Evolutionary conservation across 441 rosid genomes (phyloP), one percentile per base, ranked within the genome.

Genomic region (Pelargonium australe): DNA sequence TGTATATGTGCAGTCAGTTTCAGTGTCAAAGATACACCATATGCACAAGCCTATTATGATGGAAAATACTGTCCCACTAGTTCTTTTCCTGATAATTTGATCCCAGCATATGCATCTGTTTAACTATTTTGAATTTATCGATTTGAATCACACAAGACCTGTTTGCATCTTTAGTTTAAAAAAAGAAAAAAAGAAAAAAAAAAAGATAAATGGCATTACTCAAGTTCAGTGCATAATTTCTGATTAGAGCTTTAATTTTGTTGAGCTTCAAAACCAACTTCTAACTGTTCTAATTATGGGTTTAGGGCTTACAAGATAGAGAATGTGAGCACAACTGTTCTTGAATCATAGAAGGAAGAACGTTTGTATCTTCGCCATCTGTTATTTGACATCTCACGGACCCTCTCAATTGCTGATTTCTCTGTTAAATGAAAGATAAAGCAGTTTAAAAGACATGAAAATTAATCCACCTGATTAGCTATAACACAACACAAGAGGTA

Each of bases 311-410:
- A 93, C 98, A 93, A 62, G 82, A 90, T 75, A 67, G 98, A 93
- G 84, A 93, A 93, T 6, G 88, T 73, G 69, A 93, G 77, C 84
- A 93, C 98, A 57, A 93, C 68, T 72, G 88, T 90, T 78, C 96
- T 85, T 14, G 97, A 93, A 77, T 90, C 96, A 78, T 86, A 89
- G 17, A 92, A 85, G 10, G 96, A 88, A 0, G 86, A 86, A 53
- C 97, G 96, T 74, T 88, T 93, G 70, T 82, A 90, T 78, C 84
- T 93, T 83, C 97, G 88, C 97, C 95, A 89, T 71, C 90, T 86
- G 82, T 93, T 93, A 9, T 74, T 78, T 17, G 96, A 89, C 51
- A 82, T 78, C 37, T 93, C 98, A 28, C 85, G 89, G 72, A 79
- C 71, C 78, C 89, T 82, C 69, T 93, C 97, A 0, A 70, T 75